Evolutionary conservation across 139 green algal species (phyloP).

Genomic region (Chlamydomonas sphaeroides): DNA sequence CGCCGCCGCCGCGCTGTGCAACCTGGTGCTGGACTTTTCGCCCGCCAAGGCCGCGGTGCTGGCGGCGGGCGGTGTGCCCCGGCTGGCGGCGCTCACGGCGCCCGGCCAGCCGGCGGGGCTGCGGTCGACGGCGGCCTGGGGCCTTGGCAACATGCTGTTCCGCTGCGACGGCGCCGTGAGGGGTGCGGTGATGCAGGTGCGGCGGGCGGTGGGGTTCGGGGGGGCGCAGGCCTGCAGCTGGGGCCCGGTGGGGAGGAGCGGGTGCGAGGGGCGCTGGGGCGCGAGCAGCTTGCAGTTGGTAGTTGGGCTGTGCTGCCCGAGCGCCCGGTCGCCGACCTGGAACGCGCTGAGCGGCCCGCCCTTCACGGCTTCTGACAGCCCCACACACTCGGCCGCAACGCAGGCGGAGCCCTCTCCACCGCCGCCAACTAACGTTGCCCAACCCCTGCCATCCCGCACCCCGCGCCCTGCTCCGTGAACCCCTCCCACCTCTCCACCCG

Average conservation of each 20-base stretch:
- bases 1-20: conserved; percentile 78
- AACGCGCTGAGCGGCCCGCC: no score
- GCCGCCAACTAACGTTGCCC: no score
- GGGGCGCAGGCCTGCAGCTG: background rate
- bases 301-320: no score
- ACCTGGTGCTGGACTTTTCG: conserved; percentile 86
- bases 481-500: no score
- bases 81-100: conserved; percentile 60
- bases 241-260: background rate
- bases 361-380: no score
- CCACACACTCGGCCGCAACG: no score
- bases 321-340: no score
- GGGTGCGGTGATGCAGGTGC: conserved; percentile 47
- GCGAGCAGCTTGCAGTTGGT: no score
- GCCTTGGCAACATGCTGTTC: conserved; percentile 79
- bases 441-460: no score
- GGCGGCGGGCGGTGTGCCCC: conserved; percentile 12
- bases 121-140: conserved; percentile 77
- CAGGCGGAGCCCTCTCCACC: no score
- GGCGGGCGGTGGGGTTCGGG: background rate
- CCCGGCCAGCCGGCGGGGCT: conserved; percentile 53
- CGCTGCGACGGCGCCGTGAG: conserved; percentile 48
- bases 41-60: conserved; percentile 74
- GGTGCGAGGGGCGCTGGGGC: background rate
- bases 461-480: no score